Conservation (phyloP, 352 stramenopile species). For the Pythium folliculosum region DNA sequence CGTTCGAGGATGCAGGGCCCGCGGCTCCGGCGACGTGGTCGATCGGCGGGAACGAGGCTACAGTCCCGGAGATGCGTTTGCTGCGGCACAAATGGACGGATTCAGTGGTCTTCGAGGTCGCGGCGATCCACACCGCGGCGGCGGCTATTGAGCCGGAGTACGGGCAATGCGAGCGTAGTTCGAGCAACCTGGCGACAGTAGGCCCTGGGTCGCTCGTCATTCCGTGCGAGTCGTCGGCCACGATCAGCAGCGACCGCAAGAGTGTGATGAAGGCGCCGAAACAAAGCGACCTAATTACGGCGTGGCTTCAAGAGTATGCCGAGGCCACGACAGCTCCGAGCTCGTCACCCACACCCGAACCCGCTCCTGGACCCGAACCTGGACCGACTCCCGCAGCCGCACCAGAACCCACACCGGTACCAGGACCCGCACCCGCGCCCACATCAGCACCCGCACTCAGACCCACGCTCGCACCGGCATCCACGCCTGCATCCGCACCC, state of each 20-base stretch:
- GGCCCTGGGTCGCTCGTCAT: constrained; percentile 15
- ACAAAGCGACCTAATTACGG: constrained; percentile 7
- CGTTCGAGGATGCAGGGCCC: background rate
- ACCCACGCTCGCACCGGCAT: too few species aligned
- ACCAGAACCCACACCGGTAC: too few species aligned
- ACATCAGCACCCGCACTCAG: too few species aligned
- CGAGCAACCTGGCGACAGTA: too few species aligned
- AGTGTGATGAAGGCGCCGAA: constrained; percentile 1
- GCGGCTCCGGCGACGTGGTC: constrained; percentile 12
- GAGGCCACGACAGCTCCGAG: background rate
- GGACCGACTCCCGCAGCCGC: too few species aligned
- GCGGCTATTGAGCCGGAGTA: background rate
- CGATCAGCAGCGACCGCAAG: background rate
- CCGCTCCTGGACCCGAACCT: too few species aligned
- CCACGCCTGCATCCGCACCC: too few species aligned
- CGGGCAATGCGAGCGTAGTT: background rate
- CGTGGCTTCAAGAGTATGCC: constrained; percentile 16
- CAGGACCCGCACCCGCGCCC: too few species aligned
- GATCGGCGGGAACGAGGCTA: constrained; percentile 1
- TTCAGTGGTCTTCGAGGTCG: background rate
- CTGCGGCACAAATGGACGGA: constrained; percentile 1
- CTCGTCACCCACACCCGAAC: background rate
- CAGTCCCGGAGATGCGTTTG: constrained; percentile 7
- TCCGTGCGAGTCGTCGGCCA: constrained; percentile 3
- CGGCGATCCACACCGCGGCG: constrained; percentile 15